Evolutionary conservation across 2,329 filamentous ascomycete species (phyloP).

Genomic region (Talaromyces sp.): DNA sequence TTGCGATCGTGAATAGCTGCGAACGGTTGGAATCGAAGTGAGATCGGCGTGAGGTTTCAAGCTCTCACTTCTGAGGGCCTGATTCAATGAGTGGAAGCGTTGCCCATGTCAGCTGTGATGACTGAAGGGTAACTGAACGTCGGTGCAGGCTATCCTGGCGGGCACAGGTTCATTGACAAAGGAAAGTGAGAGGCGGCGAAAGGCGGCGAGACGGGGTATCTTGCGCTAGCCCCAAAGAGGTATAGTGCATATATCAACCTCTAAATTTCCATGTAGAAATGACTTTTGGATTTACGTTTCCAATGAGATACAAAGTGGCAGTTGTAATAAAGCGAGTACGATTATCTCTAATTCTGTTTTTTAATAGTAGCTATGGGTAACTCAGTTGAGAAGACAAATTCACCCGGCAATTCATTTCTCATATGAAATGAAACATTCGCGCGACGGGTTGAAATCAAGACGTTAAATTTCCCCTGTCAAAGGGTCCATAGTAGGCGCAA

Average conservation of each 20-base stretch:
- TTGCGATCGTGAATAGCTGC: neutral
- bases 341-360: neutral
- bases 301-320: too few relatives aligned
- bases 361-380: neutral
- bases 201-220: neutral
- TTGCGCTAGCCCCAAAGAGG: neutral
- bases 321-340: too few relatives aligned
- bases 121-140: neutral
- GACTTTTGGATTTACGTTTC: neutral
- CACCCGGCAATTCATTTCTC: neutral
- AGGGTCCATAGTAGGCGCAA: constrained; percentile 54
- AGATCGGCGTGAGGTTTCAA: neutral
- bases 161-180: neutral
- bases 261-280: neutral
- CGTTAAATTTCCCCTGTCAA: constrained; percentile 28
- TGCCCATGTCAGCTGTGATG: neutral
- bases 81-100: too few relatives aligned
- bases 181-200: neutral
- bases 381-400: neutral
- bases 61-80: neutral
- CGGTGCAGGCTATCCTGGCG: neutral
- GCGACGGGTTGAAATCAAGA: neutral
- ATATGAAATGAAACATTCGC: neutral
- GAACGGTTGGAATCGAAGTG: neutral
- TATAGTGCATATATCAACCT: neutral